phyloP scores from a whole-genome alignment of 768 basidiomycete genomes.

The Pisolithus tinctorius region DNA sequence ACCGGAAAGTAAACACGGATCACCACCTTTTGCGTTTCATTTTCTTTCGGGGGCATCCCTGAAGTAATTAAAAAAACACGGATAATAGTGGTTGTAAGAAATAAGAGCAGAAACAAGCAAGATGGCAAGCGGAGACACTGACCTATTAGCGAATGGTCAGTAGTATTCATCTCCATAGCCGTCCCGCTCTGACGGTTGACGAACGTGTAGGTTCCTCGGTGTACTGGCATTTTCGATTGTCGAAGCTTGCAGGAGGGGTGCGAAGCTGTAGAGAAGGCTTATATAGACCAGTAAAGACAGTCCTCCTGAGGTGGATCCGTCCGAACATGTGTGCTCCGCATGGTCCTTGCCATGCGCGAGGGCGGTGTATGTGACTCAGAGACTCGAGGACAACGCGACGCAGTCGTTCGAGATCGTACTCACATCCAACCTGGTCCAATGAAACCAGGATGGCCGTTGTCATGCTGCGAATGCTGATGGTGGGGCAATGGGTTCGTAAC shows the following conservation, averaged over 20 bases:
- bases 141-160: conserved; percentile 19
- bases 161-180: conserved; percentile 22
- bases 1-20: neutral
- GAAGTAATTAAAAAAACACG: neutral
- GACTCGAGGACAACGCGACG: no score
- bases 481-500: no score
- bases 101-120: neutral
- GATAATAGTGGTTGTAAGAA: neutral
- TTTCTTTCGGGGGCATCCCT: conserved; percentile 26
- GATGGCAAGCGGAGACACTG: conserved; percentile 3
- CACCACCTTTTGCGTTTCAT: conserved; percentile 22
- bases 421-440: no score
- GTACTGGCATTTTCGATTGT: conserved; percentile 13
- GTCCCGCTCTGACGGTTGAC: conserved; percentile 27
- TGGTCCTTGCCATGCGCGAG: neutral
- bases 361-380: no score
- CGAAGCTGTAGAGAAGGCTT: neutral
- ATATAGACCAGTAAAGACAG: neutral
- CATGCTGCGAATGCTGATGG: no score
- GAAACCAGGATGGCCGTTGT: no score
- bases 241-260: neutral
- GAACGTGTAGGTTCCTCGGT: conserved; percentile 26
- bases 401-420: no score
- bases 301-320: neutral
- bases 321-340: neutral